Base-by-base conservation (phyloP, 805 yeast species). In the Ogataea nitratoaversa region DNA sequence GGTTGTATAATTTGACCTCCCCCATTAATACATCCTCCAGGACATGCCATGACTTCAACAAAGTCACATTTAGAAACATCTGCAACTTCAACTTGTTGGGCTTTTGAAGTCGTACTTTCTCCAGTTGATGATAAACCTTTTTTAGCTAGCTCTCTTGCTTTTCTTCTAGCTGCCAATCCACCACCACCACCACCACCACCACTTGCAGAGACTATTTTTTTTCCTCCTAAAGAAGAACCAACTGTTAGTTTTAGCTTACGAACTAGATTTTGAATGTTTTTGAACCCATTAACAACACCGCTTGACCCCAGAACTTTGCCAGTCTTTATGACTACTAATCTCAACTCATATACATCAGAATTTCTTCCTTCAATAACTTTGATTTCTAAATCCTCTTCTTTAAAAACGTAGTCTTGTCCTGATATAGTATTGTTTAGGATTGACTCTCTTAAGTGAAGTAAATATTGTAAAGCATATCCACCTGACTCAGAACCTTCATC, bases 31-130 rank as follows among this genome's bases (percentile, higher is more conserved):
- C 98, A 93, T 1, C 99, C 99, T 22, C 87, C 89, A 5, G 99
- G 99, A 60, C 99, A 93, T 1, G 99, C 99, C 96, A 89, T 91
- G 33, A 93, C 84, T 54, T 93, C 99, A 5, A 91, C 85, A 50
- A 84, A 86, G 46, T 87, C 93, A 50, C 85, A 81, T 30, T 66
- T 69, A 24, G 75, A 62, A 1, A 91, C 84, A 43, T 85, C 90
- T 0, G 79, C 80, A 2, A 50, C 66, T 11, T 47, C 46, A 14
- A 41, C 48, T 8, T 11, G 22, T 11, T 34, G 14, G 8, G 37
- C 35, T 20, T 16, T 27, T 6, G 30, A 32, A 14, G 19, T 37
- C 16, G 38, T 36, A 13, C 37, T 16, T 11, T 25, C 14, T 27
- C 41, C 37, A 9, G 40, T n/a, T 16, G 44, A 38, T 13, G 38